Evolutionary conservation across 1,139 yeast species (phyloP).

Genomic region (Candida anutae): DNA sequence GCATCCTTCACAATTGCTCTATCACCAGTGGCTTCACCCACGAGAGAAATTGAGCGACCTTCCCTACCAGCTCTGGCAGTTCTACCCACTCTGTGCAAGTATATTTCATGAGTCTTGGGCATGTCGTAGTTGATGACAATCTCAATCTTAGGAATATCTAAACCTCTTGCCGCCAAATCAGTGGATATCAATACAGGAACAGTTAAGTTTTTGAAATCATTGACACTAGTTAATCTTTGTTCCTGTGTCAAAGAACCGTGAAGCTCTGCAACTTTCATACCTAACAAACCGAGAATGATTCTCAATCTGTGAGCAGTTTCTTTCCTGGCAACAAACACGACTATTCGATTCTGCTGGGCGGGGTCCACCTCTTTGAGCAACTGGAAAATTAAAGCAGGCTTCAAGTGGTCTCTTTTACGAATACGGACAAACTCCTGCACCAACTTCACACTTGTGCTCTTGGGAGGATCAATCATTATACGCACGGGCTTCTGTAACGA

Average conservation of each 20-base stretch:
- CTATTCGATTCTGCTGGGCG: slow-evolving; percentile 57
- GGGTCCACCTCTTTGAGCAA: slow-evolving; percentile 61
- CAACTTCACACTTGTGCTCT: slow-evolving; percentile 80
- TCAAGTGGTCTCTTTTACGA: slow-evolving; percentile 76
- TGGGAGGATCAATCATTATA: slow-evolving; percentile 94
- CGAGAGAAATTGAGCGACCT: slow-evolving; percentile 87
- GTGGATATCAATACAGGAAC: slow-evolving; percentile 92
- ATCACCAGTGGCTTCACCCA: slow-evolving; percentile 82
- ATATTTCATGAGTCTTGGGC: slow-evolving; percentile 88
- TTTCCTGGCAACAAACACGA: slow-evolving; percentile 86
- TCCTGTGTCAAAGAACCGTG: slow-evolving; percentile 95
- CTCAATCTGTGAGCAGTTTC: slow-evolving; percentile 85
- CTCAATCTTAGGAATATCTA: slow-evolving; percentile 96
- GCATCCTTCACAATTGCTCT: slow-evolving; percentile 86
- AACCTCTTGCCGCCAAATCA: slow-evolving; percentile 97
- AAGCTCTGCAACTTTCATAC: slow-evolving; percentile 82
- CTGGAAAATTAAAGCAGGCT: slow-evolving; percentile 75
- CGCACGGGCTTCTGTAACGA: slow-evolving; percentile 86
- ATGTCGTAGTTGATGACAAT: slow-evolving; percentile 89
- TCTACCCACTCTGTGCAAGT: slow-evolving; percentile 96
- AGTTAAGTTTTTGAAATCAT: slow-evolving; percentile 68
- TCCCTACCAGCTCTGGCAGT: slow-evolving; percentile 99
- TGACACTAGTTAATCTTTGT: slow-evolving; percentile 81
- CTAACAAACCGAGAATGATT: slow-evolving; percentile 76
- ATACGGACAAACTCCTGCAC: slow-evolving; percentile 91